Conservation (phyloP, 2,329 filamentous ascomycete genomes). For the Aureobasidium sp. region DNA sequence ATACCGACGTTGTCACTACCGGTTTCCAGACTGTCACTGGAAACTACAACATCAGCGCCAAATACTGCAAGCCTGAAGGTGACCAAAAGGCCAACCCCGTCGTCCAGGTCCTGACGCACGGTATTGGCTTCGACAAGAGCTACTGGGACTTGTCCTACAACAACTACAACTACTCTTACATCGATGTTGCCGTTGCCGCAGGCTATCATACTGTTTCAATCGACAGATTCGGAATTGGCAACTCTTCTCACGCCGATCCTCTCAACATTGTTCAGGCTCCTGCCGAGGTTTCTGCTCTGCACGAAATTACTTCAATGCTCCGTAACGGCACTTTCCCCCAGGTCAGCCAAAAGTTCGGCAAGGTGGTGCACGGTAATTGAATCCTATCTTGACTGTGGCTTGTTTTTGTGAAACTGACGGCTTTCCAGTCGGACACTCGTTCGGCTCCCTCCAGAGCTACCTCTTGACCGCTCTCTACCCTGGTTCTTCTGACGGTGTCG, state of each 20-base stretch:
- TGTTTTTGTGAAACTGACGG: background rate
- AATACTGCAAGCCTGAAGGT: conserved; percentile 23
- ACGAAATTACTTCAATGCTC: conserved; percentile 29
- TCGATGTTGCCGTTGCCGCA: conserved; percentile 34
- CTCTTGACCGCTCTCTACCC: conserved; percentile 48
- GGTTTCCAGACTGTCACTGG: conserved; percentile 18
- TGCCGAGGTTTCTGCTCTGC: conserved; percentile 32
- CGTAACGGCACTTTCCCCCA: conserved; percentile 24
- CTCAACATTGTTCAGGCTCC: conserved; percentile 33
- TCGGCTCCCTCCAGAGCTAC: conserved; percentile 37
- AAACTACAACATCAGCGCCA: conserved; percentile 19
- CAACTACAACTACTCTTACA: conserved; percentile 32
- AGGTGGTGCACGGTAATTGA: conserved; percentile 30
- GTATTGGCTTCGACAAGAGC: conserved; percentile 33
- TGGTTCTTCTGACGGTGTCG: conserved; percentile 39
- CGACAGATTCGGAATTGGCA: conserved; percentile 37
- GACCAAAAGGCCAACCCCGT: conserved; percentile 15
- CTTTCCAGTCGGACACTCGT: conserved; percentile 30
- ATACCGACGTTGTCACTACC: conserved; percentile 32
- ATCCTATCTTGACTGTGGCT: background rate
- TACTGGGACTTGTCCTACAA: conserved; percentile 31
- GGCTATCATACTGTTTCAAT: conserved; percentile 37
- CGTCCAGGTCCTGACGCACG: conserved; percentile 37
- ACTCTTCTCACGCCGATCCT: conserved; percentile 34
- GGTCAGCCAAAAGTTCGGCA: conserved; percentile 25